Percentiles rank a stretch among this genome's conserved stretches.
Conservation (phyloP, 2,329 filamentous ascomycete species). For the Neophaeococcomyces mojaviensis region DNA sequence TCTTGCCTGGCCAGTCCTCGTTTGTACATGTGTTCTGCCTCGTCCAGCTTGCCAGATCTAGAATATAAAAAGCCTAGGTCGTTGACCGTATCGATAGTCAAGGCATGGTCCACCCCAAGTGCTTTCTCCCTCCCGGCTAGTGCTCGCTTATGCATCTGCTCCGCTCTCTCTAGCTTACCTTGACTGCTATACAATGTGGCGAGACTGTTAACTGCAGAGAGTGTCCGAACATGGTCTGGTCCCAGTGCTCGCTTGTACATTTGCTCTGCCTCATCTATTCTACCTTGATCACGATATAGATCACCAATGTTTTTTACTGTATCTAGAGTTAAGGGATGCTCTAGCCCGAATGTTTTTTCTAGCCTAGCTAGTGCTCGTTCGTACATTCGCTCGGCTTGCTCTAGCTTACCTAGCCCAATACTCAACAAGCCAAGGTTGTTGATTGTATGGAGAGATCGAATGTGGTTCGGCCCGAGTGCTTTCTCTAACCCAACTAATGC, state of each 20-base stretch:
- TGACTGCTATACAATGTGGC: conserved; percentile 17
- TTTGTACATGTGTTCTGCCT: conserved; percentile 23
- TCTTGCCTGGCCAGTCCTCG: conserved; percentile 16
- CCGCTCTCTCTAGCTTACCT: conserved; percentile 23
- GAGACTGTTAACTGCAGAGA: conserved; percentile 15
- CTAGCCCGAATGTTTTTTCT: conserved; percentile 9
- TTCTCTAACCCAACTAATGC: conserved; percentile 21
- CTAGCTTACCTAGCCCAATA: conserved; percentile 16
- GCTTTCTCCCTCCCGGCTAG: conserved; percentile 18
- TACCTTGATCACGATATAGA: conserved; percentile 22
- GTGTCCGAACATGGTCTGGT: conserved; percentile 18
- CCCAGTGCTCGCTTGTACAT: conserved; percentile 24
- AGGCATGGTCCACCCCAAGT: conserved; percentile 18
- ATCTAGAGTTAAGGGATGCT: conserved; percentile 20
- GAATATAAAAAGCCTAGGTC: no score
- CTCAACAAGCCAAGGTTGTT: conserved; percentile 24
- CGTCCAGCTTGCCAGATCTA: conserved; percentile 17
- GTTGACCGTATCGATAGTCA: conserved; percentile 15
- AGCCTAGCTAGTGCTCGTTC: conserved; percentile 15
- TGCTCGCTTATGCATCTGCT: conserved; percentile 21
- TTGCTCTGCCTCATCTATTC: conserved; percentile 23
- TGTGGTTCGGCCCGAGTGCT: conserved; percentile 20
- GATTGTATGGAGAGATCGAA: conserved; percentile 23
- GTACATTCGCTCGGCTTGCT: conserved; percentile 23
- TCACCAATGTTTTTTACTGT: conserved; percentile 23